phyloP scores from a whole-genome alignment of 129 eudicot species.

The Tagetes patula region DNA sequence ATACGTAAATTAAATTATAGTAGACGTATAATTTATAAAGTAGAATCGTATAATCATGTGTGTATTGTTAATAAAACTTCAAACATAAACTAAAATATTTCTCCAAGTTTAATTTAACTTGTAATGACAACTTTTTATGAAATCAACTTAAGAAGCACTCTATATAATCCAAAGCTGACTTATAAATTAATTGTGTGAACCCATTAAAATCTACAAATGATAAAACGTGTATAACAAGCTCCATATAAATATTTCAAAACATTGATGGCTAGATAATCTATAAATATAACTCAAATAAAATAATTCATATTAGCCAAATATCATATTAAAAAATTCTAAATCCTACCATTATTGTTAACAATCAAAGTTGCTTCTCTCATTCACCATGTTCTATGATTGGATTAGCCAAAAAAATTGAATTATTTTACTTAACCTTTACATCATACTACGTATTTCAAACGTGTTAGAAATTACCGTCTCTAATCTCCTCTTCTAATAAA shows the following conservation, averaged over 20 bases:
- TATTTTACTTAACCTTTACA: too few relatives aligned
- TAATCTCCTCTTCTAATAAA: too few relatives aligned
- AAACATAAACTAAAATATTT: background rate
- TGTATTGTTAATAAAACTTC: background rate
- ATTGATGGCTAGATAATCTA: too few relatives aligned
- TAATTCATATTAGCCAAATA: too few relatives aligned
- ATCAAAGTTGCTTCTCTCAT: background rate
- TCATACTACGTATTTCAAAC: too few relatives aligned
- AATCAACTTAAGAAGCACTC: background rate
- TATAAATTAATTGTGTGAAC: background rate
- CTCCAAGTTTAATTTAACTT: background rate
- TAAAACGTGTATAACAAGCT: slow-evolving; percentile 31
- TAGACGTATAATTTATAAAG: too few relatives aligned
- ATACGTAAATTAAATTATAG: too few relatives aligned
- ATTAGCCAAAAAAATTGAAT: too few relatives aligned
- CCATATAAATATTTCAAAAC: background rate
- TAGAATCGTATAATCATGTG: too few relatives aligned
- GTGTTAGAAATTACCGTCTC: too few relatives aligned
- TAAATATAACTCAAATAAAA: too few relatives aligned
- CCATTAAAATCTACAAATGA: background rate
- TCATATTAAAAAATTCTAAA: too few relatives aligned
- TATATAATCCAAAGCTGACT: background rate
- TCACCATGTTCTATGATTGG: background rate
- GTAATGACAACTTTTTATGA: background rate
- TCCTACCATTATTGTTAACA: background rate